Evolutionary conservation across 2,329 filamentous ascomycete species (phyloP).

Genomic region (Cercospora zeina): DNA sequence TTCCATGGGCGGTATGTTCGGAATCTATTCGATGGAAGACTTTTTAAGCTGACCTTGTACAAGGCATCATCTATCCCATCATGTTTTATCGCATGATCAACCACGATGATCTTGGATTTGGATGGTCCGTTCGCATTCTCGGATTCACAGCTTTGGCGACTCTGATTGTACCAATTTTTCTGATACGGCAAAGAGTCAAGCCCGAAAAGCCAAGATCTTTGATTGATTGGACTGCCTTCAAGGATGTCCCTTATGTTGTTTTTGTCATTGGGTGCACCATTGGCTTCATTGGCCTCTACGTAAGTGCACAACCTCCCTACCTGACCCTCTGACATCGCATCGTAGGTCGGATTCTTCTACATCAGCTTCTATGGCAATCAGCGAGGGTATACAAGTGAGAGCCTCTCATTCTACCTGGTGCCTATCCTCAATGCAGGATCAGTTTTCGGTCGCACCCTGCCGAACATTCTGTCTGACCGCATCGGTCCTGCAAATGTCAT

Average conservation of each 20-base stretch:
- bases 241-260: conserved; percentile 43
- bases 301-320: conserved; percentile 25
- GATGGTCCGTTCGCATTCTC: conserved; percentile 37
- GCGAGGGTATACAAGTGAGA: conserved; percentile 36
- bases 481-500: conserved; percentile 45
- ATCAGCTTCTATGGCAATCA: conserved; percentile 43
- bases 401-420: conserved; percentile 47
- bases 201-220: conserved; percentile 42
- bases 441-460: conserved; percentile 45
- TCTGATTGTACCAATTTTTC: conserved; percentile 35
- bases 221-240: conserved; percentile 46
- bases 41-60: not conserved
- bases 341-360: conserved; percentile 42
- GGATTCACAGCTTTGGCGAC: conserved; percentile 40
- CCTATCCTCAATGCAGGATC: conserved; percentile 47
- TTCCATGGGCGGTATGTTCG: conserved; percentile 37
- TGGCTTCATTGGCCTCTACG: conserved; percentile 46
- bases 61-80: conserved; percentile 41
- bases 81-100: conserved; percentile 40
- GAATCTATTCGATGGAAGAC: not conserved
- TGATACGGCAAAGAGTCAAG: conserved; percentile 43
- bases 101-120: conserved; percentile 35
- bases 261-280: conserved; percentile 42
- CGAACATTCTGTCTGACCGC: conserved; percentile 44
- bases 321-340: not conserved